Percentiles rank a stretch among this genome's conserved stretches.
phyloP scores from a whole-genome alignment of 345 rosid genomes.

The Psidium guajava region DNA sequence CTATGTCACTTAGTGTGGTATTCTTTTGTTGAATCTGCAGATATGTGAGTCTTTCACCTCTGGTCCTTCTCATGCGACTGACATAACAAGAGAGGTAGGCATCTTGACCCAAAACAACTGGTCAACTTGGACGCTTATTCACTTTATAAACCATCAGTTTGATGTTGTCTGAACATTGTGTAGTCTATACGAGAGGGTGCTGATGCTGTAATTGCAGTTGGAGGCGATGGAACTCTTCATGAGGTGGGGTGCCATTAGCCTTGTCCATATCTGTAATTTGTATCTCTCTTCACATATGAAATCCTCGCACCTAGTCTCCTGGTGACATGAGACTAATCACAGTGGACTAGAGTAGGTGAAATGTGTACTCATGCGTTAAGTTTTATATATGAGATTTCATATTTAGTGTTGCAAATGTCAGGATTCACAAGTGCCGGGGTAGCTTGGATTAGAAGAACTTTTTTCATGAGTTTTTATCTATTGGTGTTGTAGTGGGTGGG shows the following conservation, averaged over 20 bases:
- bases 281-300: background rate
- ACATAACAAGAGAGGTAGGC: constrained; percentile 86
- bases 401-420: background rate
- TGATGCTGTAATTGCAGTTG: constrained; percentile 96
- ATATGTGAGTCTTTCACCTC: constrained; percentile 74
- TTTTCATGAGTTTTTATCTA: background rate
- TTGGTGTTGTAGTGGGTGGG: background rate
- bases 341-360: background rate
- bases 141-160: background rate
- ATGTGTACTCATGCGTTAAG: background rate
- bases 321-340: background rate
- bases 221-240: constrained; percentile 98
- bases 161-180: background rate
- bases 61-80: constrained; percentile 90
- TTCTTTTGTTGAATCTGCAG: constrained; percentile 14
- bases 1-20: background rate
- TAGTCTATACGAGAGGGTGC: constrained; percentile 91
- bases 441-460: background rate
- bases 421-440: background rate
- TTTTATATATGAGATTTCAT: background rate
- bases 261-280: background rate
- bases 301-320: background rate
- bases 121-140: background rate
- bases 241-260: constrained; percentile 36
- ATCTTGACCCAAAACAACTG: background rate